These are phyloP conservation scores for Quercus ilex DNA, from an alignment of 306 rosid species.

Conservation along the genomic window DNA sequence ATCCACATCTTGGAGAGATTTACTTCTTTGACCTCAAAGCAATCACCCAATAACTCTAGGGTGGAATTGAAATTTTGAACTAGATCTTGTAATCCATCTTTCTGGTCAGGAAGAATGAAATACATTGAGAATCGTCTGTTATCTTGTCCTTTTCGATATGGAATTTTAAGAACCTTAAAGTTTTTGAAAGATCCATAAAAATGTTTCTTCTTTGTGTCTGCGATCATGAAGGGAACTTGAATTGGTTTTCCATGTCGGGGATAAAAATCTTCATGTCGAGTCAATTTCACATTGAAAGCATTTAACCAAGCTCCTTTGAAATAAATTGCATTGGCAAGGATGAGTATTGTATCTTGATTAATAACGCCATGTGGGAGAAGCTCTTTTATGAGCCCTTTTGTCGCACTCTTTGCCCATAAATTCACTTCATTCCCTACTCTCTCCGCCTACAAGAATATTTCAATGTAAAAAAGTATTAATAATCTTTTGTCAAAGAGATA, in stretches of 20 bases:
- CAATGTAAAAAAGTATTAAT: too few relatives aligned
- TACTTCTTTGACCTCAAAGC: not conserved
- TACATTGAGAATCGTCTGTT: not conserved
- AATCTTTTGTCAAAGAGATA: too few relatives aligned
- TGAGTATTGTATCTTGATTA: not conserved
- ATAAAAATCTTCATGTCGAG: not conserved
- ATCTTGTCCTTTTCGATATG: not conserved
- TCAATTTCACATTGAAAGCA: not conserved
- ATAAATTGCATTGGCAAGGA: slow-evolving; percentile 28
- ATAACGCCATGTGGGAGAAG: too few relatives aligned
- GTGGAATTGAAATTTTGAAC: not conserved
- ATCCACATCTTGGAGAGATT: slow-evolving; percentile 3
- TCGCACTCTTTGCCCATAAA: too few relatives aligned
- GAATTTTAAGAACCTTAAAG: slow-evolving; percentile 4
- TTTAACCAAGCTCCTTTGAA: slow-evolving; percentile 26
- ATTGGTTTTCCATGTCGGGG: slow-evolving; percentile 9
- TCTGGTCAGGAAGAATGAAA: slow-evolving; percentile 22
- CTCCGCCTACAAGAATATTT: too few relatives aligned
- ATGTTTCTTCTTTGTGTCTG: not conserved
- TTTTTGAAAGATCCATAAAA: not conserved
- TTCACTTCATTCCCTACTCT: too few relatives aligned
- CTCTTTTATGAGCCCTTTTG: too few relatives aligned
- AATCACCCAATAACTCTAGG: not conserved
- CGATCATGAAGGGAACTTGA: slow-evolving; percentile 23
- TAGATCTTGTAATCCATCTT: slow-evolving; percentile 13